These are phyloP conservation scores for Durio zibethinus DNA, from an alignment of 345 rosid species.

Conservation along the genomic window DNA sequence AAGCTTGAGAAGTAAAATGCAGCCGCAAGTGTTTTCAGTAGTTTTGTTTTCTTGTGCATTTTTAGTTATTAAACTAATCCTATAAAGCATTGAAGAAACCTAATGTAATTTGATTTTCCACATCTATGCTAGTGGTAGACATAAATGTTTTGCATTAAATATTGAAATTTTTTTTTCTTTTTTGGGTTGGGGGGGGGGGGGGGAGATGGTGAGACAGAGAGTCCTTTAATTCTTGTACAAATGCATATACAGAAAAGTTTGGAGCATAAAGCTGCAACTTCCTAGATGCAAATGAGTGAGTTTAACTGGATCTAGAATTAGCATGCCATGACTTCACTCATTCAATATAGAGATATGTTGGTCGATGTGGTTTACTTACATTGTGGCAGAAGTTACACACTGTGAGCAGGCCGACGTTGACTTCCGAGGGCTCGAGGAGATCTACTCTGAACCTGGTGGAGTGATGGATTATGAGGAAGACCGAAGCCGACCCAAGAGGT, in stretches of 20 bases:
- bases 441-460: constrained; percentile 94
- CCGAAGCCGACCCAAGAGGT: constrained; percentile 94
- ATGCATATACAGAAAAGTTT: background rate
- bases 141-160: background rate
- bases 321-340: background rate
- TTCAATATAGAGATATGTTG: constrained; percentile 43
- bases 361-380: constrained; percentile 98
- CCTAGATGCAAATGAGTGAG: background rate
- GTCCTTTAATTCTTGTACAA: background rate
- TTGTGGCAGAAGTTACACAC: constrained; percentile 98
- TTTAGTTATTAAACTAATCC: background rate
- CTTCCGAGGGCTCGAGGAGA: constrained; percentile 84
- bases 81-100: background rate
- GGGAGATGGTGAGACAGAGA: background rate
- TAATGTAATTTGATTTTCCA: background rate
- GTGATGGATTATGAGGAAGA: constrained; percentile 98
- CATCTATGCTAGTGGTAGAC: background rate
- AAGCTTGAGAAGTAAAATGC: background rate
- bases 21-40: background rate
- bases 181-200: background rate
- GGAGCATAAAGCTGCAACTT: background rate
- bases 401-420: constrained; percentile 93
- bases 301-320: constrained; percentile 9
- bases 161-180: background rate
- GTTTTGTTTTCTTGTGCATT: background rate